Conservation (phyloP, 139 green algal species). For the Chlamydomonas sphaeroides region DNA sequence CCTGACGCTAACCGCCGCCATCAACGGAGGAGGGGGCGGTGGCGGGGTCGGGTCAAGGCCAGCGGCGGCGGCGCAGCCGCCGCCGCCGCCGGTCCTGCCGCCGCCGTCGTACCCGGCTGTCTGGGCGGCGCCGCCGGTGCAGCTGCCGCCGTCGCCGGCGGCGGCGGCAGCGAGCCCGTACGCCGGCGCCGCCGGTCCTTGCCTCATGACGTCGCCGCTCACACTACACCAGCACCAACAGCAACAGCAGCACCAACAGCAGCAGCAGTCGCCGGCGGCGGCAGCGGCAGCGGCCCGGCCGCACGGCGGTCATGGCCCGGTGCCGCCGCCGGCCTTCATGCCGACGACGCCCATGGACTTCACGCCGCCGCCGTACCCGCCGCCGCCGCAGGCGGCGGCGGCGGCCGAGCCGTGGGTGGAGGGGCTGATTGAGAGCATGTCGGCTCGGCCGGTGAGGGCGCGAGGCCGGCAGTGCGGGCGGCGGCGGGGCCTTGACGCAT, state of each 20-base stretch:
- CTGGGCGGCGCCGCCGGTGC: too few relatives aligned
- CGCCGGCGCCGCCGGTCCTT: neutral
- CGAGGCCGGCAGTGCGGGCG: neutral
- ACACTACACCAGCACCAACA: conserved; percentile 3
- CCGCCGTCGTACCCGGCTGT: too few relatives aligned
- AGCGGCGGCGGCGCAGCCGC: too few relatives aligned
- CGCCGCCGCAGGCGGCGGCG: too few relatives aligned
- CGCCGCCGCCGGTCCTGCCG: too few relatives aligned
- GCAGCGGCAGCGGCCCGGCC: neutral
- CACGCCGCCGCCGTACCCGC: too few relatives aligned
- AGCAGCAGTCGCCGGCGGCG: neutral
- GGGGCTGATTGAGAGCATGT: neutral
- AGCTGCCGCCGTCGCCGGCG: too few relatives aligned
- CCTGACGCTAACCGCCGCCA: neutral
- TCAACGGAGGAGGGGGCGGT: neutral
- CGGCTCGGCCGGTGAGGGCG: conserved; percentile 15
- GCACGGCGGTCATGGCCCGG: neutral
- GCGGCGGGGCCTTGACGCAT: neutral
- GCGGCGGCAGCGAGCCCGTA: neutral
- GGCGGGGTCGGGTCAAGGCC: too few relatives aligned
- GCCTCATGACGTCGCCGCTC: neutral
- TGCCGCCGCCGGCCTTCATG: neutral
- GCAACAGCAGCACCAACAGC: neutral
- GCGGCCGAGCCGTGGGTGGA: neutral
- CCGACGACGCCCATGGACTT: neutral